Percentiles rank a stretch among this genome's conserved stretches.
phyloP scores from a whole-genome alignment of 2,329 filamentous ascomycete species.

The Fusarium pseudograminearum region DNA sequence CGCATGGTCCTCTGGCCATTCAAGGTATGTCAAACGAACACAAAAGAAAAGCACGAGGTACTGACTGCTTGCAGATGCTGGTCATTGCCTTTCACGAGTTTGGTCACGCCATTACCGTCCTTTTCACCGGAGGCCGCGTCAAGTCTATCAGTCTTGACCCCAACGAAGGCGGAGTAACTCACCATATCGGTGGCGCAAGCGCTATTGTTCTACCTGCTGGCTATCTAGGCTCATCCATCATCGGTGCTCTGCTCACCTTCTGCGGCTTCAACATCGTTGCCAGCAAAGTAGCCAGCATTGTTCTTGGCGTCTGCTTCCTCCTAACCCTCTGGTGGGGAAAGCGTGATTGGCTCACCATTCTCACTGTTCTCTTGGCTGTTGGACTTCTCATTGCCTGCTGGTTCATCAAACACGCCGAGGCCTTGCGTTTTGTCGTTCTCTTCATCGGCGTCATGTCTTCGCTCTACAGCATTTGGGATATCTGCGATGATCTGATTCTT shows the following conservation, averaged over 20 bases:
- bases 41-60: background rate
- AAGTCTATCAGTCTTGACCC: conserved; percentile 81
- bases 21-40: conserved; percentile 67
- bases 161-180: conserved; percentile 82
- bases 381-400: conserved; percentile 79
- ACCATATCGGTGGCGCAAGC: conserved; percentile 78
- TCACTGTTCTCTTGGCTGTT: conserved; percentile 76
- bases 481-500: conserved; percentile 84
- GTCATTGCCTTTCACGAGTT: conserved; percentile 88
- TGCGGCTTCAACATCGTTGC: conserved; percentile 86
- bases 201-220: conserved; percentile 81
- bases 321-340: conserved; percentile 87
- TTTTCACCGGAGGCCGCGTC: conserved; percentile 78
- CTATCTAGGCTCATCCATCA: conserved; percentile 81
- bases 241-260: conserved; percentile 82
- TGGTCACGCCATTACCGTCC: conserved; percentile 78
- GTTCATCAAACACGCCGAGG: conserved; percentile 83
- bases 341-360: conserved; percentile 80
- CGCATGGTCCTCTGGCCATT: conserved; percentile 82
- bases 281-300: conserved; percentile 81
- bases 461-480: conserved; percentile 86
- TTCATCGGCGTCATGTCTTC: conserved; percentile 88
- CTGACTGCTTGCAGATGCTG: conserved; percentile 69
- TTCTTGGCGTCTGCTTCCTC: conserved; percentile 78
- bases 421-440: conserved; percentile 78